Evolutionary conservation across 495 filamentous ascomycete species (phyloP).

Genomic region (Penicillium goetzii): DNA sequence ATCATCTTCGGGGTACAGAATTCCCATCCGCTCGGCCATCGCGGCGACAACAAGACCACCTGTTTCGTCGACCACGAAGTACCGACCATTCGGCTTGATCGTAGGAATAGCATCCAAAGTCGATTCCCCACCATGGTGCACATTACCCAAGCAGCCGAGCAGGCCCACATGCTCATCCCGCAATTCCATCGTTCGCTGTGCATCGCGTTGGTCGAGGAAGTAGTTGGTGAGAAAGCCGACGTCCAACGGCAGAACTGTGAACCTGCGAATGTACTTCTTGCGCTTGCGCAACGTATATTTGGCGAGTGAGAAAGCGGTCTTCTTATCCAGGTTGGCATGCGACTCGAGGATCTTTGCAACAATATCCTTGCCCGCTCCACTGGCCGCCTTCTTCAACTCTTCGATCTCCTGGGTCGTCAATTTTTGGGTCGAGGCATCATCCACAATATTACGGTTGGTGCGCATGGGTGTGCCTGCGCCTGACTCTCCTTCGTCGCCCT

Average conservation of each 20-base stretch:
- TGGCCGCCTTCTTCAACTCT: conserved; percentile 77
- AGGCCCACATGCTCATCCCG: conserved; percentile 83
- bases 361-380: conserved; percentile 80
- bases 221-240: conserved; percentile 72
- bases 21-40: conserved; percentile 88
- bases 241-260: conserved; percentile 82
- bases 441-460: conserved; percentile 76
- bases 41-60: conserved; percentile 84
- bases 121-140: conserved; percentile 53
- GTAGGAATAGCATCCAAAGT: conserved; percentile 30
- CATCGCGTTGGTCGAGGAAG: conserved; percentile 75
- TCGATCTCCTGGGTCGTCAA: conserved; percentile 89
- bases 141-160: conserved; percentile 66
- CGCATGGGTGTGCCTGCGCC: conserved; percentile 67
- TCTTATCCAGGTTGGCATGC: conserved; percentile 86
- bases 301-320: conserved; percentile 88
- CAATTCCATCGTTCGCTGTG: conserved; percentile 81
- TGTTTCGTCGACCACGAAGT: conserved; percentile 89
- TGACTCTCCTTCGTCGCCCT: conserved; percentile 53
- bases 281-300: conserved; percentile 95
- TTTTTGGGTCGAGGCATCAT: conserved; percentile 79
- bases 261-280: conserved; percentile 87
- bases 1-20: conserved; percentile 63
- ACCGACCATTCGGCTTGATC: conserved; percentile 65
- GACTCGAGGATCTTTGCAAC: conserved; percentile 84